These are phyloP conservation scores for Hyparrhenia diplandra DNA, from an alignment of 176 grass and related monocot genomes.

Conservation along the genomic window DNA sequence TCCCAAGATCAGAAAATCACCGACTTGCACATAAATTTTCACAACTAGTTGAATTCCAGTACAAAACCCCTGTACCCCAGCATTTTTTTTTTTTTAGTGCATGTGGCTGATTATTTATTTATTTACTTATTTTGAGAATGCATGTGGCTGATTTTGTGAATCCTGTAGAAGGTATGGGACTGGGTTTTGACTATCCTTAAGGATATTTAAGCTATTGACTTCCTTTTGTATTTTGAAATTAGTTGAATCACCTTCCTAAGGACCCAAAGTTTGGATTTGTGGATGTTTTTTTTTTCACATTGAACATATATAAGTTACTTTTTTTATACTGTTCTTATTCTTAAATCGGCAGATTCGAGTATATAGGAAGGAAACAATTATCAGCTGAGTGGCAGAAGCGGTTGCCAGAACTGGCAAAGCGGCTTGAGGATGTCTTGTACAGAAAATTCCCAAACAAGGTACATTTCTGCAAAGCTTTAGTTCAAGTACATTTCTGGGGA, in stretches of 20 bases:
- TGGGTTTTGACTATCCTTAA: no score
- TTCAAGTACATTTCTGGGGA: no score
- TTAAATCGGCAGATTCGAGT: slow-evolving; percentile 15
- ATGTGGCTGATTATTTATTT: no score
- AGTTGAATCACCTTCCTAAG: not conserved
- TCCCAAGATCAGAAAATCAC: no score
- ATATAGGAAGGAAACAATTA: not conserved
- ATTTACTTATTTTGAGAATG: no score
- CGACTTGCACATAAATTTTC: no score
- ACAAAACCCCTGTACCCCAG: no score
- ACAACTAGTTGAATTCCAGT: no score
- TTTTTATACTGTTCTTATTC: slow-evolving; percentile 7
- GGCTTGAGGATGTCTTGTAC: slow-evolving; percentile 37
- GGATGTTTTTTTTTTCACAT: not conserved
- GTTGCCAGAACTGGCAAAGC: slow-evolving; percentile 1
- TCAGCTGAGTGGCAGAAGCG: not conserved
- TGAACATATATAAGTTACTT: not conserved
- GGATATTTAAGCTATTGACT: not conserved
- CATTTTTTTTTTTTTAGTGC: no score
- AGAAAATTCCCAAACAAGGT: slow-evolving; percentile 44
- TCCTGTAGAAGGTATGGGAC: no score
- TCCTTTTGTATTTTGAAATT: not conserved
- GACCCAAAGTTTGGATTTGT: no score
- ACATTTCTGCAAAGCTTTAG: slow-evolving; percentile 7
- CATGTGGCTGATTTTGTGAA: no score